phyloP scores from a whole-genome alignment of 2,329 filamentous ascomycete species.

The Penicillium concentricum region DNA sequence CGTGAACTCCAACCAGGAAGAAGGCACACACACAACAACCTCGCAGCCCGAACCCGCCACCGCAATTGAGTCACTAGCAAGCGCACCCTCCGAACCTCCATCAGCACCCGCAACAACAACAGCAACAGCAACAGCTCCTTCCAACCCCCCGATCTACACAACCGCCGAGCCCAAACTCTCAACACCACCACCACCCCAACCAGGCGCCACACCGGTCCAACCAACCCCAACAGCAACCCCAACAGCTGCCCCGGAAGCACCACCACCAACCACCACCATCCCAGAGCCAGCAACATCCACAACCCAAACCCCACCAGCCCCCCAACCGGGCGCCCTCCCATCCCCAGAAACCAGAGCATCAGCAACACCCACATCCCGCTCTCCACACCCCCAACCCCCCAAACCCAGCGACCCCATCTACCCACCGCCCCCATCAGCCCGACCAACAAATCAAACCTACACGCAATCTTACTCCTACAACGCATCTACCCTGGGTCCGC shows the following conservation, averaged over 20 bases:
- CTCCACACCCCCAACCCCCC: constrained; percentile 18
- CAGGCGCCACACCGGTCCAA: constrained; percentile 29
- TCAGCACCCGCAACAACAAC: constrained; percentile 37
- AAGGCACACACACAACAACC: constrained; percentile 15
- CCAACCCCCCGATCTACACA: not conserved
- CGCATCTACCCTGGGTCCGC: not conserved
- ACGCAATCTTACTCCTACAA: constrained; percentile 18
- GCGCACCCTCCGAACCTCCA: constrained; percentile 12
- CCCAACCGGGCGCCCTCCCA: constrained; percentile 38
- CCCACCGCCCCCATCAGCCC: not conserved
- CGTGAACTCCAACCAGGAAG: constrained; percentile 24
- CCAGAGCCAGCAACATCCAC: constrained; percentile 6
- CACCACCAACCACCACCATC: constrained; percentile 13
- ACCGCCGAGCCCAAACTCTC: not conserved
- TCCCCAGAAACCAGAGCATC: not conserved
- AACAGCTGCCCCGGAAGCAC: not conserved
- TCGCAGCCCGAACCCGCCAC: constrained; percentile 24
- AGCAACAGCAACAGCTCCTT: not conserved
- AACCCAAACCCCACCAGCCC: constrained; percentile 33
- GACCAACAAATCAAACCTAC: not conserved
- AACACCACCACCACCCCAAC: constrained; percentile 40
- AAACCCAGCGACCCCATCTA: constrained; percentile 16
- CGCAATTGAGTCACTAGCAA: constrained; percentile 15
- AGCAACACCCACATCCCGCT: constrained; percentile 1
- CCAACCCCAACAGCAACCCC: constrained; percentile 3